Conservation (phyloP, 441 rosid species). For the Kokia cookei region DNA sequence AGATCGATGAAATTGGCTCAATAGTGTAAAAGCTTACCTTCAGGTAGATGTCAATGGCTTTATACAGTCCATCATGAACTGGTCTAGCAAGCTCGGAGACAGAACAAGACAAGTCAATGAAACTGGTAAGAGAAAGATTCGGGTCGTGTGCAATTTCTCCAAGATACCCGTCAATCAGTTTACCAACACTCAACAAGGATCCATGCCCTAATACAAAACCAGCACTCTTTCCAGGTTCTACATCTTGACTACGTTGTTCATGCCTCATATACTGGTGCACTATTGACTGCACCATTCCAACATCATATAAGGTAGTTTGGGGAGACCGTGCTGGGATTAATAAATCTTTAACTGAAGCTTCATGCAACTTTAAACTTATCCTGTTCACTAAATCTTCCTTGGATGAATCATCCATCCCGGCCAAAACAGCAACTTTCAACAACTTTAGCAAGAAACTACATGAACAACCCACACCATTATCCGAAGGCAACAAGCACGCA, state of each 20-base stretch:
- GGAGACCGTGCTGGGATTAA: constrained; percentile 47
- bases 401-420: constrained; percentile 44
- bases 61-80: constrained; percentile 73
- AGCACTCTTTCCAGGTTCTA: constrained; percentile 30
- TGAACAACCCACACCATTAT: constrained; percentile 47
- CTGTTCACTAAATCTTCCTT: constrained; percentile 55
- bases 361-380: constrained; percentile 62
- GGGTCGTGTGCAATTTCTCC: constrained; percentile 47
- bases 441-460: constrained; percentile 83
- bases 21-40: constrained; percentile 40
- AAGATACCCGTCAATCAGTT: constrained; percentile 65
- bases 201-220: constrained; percentile 43
- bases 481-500: constrained; percentile 59
- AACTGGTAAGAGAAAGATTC: constrained; percentile 42
- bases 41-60: constrained; percentile 73
- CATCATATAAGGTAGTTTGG: constrained; percentile 47
- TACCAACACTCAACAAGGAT: constrained; percentile 54
- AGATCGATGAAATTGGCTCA: neutral
- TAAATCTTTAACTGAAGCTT: constrained; percentile 71
- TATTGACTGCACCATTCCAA: constrained; percentile 56
- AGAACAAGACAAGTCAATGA: constrained; percentile 43
- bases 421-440: constrained; percentile 58
- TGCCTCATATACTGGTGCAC: constrained; percentile 36
- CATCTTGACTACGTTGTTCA: constrained; percentile 32
- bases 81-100: constrained; percentile 76